Evolutionary conservation across 805 yeast species (phyloP).

Genomic region (Candida dajiaensis): DNA sequence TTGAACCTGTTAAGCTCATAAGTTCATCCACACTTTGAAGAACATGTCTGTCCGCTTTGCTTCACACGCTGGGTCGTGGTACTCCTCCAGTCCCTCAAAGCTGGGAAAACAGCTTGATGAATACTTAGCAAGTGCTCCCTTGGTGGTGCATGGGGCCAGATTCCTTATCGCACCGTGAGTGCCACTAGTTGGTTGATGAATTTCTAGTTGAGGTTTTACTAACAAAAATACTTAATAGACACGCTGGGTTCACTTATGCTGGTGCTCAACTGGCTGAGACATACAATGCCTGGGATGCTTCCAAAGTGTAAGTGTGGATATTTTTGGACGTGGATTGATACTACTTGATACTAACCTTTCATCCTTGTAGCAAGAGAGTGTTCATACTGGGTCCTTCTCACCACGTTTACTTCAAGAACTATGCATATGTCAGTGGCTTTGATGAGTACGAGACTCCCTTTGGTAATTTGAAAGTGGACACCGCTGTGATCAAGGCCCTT

Average conservation of each 20-base stretch:
- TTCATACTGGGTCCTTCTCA: conserved; percentile 92
- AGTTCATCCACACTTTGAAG: not conserved
- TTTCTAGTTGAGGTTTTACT: not conserved
- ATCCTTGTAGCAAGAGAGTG: conserved; percentile 44
- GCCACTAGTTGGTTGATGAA: not conserved
- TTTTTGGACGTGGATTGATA: not conserved
- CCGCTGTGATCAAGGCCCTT: conserved; percentile 33
- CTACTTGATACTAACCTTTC: conserved; percentile 4
- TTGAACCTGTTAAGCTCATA: no score
- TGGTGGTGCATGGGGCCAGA: conserved; percentile 35
- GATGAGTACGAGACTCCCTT: conserved; percentile 71
- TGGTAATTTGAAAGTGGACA: conserved; percentile 69
- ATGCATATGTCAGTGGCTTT: conserved; percentile 48
- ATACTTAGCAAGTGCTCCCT: conserved; percentile 36
- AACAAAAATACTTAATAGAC: conserved; percentile 41
- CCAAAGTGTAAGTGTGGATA: conserved; percentile 31
- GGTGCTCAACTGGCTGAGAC: conserved; percentile 76
- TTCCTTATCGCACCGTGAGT: conserved; percentile 50
- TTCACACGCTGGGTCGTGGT: conserved; percentile 93
- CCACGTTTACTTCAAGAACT: conserved; percentile 69
- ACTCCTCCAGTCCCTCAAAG: conserved; percentile 38
- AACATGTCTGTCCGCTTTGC: conserved; percentile 11
- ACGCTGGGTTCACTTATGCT: conserved; percentile 87
- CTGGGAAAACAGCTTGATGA: conserved; percentile 47
- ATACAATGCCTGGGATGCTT: conserved; percentile 62